Percentiles rank a stretch among this genome's conserved stretches.
Evolutionary conservation across 1,284 basidiomycete species (phyloP).

Genomic region (Grifola frondosa): DNA sequence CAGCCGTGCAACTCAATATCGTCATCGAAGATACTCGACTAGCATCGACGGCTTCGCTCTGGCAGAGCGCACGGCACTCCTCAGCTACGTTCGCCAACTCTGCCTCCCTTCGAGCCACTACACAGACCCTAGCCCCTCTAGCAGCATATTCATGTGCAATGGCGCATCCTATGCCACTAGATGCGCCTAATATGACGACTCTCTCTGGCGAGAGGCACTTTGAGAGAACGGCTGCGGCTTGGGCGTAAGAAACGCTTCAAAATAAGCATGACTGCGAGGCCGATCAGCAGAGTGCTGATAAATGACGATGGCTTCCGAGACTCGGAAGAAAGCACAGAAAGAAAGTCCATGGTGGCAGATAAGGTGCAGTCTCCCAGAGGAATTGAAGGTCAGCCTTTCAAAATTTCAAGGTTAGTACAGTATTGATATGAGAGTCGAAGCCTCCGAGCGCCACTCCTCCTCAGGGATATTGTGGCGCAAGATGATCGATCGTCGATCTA

Average conservation of each 20-base stretch:
- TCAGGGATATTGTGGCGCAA: too few relatives aligned
- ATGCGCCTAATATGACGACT: slow-evolving; percentile 79
- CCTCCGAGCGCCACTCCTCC: too few relatives aligned
- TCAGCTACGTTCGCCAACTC: slow-evolving; percentile 59
- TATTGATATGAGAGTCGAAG: too few relatives aligned
- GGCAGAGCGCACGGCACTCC: slow-evolving; percentile 50
- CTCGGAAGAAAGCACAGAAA: too few relatives aligned
- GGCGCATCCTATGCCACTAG: slow-evolving; percentile 78
- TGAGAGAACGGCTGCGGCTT: too few relatives aligned
- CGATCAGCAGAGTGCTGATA: not conserved
- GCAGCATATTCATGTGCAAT: slow-evolving; percentile 74
- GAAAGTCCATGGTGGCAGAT: too few relatives aligned
- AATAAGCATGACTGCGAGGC: slow-evolving; percentile 5
- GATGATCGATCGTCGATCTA: too few relatives aligned
- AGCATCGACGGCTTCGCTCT: slow-evolving; percentile 6
- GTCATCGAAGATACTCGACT: slow-evolving; percentile 29
- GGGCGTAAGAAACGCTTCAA: slow-evolving; percentile 4
- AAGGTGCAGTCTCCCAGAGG: too few relatives aligned
- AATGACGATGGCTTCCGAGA: too few relatives aligned
- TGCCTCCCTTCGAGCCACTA: slow-evolving; percentile 69
- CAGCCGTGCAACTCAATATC: slow-evolving; percentile 53
- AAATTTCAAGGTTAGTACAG: too few relatives aligned
- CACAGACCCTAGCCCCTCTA: slow-evolving; percentile 73
- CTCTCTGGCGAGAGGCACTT: too few relatives aligned
- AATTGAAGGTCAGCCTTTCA: too few relatives aligned